phyloP scores from a whole-genome alignment of 2,329 filamentous ascomycete genomes.

The Rhytidhysteron rufulum region DNA sequence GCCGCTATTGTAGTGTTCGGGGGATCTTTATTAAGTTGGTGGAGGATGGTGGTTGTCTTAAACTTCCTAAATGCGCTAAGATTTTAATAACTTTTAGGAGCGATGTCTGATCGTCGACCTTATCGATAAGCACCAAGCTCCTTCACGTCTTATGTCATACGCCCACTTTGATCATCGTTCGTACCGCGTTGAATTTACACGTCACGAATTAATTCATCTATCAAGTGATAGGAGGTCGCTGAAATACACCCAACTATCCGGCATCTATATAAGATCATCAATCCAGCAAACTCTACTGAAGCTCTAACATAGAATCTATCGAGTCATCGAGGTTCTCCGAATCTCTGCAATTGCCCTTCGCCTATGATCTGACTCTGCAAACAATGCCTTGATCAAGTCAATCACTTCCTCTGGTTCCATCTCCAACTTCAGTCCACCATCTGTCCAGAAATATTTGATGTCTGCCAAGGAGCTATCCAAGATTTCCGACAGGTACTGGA shows the following conservation, averaged over 20 bases:
- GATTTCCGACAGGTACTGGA: constrained; percentile 62
- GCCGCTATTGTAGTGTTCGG: not conserved
- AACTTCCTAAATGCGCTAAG: not conserved
- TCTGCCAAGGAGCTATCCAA: constrained; percentile 60
- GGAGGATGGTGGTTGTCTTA: not conserved
- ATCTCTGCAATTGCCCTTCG: constrained; percentile 58
- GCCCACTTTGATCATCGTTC: too few relatives aligned
- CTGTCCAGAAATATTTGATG: constrained; percentile 62
- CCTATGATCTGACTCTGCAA: constrained; percentile 59
- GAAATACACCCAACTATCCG: not conserved
- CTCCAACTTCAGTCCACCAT: constrained; percentile 61
- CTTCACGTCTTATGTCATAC: too few relatives aligned
- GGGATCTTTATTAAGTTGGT: not conserved
- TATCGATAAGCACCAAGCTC: too few relatives aligned
- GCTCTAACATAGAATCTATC: not conserved
- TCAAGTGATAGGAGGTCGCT: not conserved
- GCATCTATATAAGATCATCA: not conserved
- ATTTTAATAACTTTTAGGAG: not conserved
- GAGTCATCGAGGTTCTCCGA: constrained; percentile 20
- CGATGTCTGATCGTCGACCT: too few relatives aligned
- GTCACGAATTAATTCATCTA: too few relatives aligned
- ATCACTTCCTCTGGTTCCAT: constrained; percentile 60
- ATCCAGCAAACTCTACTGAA: not conserved
- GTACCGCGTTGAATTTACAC: too few relatives aligned
- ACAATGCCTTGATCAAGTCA: constrained; percentile 61